Base-by-base conservation (phyloP, 495 filamentous ascomycete genomes). In the Opeltia flavorubescens region DNA sequence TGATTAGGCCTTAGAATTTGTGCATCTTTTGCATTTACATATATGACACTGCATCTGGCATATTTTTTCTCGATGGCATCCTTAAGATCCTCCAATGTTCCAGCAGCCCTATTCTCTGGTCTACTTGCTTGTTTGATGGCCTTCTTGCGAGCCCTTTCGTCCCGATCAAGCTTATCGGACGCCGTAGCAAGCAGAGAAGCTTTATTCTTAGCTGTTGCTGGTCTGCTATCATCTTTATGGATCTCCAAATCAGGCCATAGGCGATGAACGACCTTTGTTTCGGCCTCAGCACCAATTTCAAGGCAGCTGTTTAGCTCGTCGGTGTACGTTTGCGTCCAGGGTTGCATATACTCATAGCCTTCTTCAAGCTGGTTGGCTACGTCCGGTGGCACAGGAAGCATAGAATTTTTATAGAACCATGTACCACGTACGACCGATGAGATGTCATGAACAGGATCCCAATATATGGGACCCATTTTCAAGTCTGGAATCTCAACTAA, bases 371-470 rank as follows among this genome's bases (percentile, higher is more conserved):
- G 84, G 59, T 95, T 96, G 25, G 91, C 89, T 30, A 94, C 80
- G n/a, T 77, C 70, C 3, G 84, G 74, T 54, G 94, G 85, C 7
- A 98, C 79, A 1, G 91, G 91, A 24, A 81, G 65, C 85, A 95
- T 93, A 3, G 85, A 87, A 56, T 95, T 87, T 57, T 80, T 82
- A 61, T 95, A 96, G 58, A 98, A 96, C 91, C 91, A 98, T 0
- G 91, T 96, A 1, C 84, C 88, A 33, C 91, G 76, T 56, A 84
- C 65, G 6, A 95, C 89, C 8, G 71, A 68, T 7, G 85, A 81
- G 13, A 94, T 74, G 57, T 98, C 91, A 52, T 94, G 84, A 18
- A 95, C 73, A n/a, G 91, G 89, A 28, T 80, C 87, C 91, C 91
- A 98, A 55, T 98, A 98, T 33, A 96, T 95, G 0, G 91, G 91